phyloP scores from a whole-genome alignment of 345 rosid genomes.

The Nasturtium officinale region DNA sequence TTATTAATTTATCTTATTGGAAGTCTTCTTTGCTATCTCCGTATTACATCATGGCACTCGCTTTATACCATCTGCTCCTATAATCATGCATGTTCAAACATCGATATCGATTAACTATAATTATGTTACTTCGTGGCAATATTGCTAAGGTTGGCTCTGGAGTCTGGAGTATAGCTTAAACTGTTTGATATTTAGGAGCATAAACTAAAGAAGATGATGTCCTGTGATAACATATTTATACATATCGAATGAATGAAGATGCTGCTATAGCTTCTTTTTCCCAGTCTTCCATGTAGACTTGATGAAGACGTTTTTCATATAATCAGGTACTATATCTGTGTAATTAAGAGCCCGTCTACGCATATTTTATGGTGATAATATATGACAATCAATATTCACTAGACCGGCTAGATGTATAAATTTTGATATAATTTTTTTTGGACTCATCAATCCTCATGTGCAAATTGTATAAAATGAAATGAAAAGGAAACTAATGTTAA shows the following conservation, averaged over 20 bases:
- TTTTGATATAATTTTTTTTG: not conserved
- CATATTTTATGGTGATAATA: not conserved
- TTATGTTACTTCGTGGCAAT: not conserved
- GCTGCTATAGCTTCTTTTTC: too few species aligned
- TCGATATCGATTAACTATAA: not conserved
- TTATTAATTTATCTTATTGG: not conserved
- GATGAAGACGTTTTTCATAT: not conserved
- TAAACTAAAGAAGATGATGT: not conserved
- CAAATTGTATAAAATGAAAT: not conserved
- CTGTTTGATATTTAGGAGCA: not conserved
- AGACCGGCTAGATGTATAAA: not conserved
- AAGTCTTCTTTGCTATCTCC: not conserved
- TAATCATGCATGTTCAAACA: slow-evolving; percentile 4
- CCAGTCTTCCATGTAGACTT: not conserved
- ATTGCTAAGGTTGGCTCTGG: not conserved
- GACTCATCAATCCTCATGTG: not conserved
- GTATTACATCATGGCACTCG: not conserved
- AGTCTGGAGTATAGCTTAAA: not conserved
- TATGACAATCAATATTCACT: not conserved
- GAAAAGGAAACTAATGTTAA: not conserved
- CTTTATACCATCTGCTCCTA: not conserved
- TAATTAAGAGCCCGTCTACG: not conserved
- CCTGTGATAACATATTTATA: not conserved
- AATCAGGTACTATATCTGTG: not conserved
- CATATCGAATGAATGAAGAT: too few species aligned